These are phyloP conservation scores for Podaxis sp. DNA, from an alignment of 768 basidiomycete genomes.

Conservation along the genomic window DNA sequence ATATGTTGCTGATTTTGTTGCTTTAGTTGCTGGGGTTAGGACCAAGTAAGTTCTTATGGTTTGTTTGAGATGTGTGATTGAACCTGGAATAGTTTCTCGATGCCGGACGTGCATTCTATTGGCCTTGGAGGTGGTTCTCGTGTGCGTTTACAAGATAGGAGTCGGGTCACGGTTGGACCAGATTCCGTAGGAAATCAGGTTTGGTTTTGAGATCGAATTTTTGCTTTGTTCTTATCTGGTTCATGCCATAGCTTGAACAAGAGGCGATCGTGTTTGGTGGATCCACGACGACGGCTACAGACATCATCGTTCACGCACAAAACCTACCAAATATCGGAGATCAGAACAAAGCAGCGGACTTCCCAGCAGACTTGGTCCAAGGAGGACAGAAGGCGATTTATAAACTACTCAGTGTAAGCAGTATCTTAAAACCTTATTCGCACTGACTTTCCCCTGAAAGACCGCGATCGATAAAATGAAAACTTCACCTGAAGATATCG, in stretches of 20 bases:
- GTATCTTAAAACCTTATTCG: neutral
- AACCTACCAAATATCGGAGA: conserved; percentile 22
- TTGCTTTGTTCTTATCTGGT: conserved; percentile 22
- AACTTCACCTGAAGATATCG: conserved; percentile 54
- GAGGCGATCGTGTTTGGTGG: conserved; percentile 61
- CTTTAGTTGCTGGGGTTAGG: conserved; percentile 51
- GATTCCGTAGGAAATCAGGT: conserved; percentile 61
- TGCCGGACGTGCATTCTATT: conserved; percentile 57
- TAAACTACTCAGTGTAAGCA: conserved; percentile 26
- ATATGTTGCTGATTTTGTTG: neutral
- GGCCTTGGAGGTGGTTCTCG: conserved; percentile 67
- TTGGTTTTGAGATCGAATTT: neutral
- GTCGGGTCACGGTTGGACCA: conserved; percentile 55
- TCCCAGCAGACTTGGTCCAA: conserved; percentile 18
- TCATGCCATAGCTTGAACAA: conserved; percentile 28
- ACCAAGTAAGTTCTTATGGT: conserved; percentile 38
- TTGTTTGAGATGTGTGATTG: neutral
- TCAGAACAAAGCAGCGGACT: conserved; percentile 13
- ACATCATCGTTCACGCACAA: conserved; percentile 43
- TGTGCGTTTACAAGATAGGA: conserved; percentile 34
- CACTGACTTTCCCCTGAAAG: conserved; percentile 34
- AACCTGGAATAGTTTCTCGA: conserved; percentile 39
- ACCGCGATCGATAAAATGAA: conserved; percentile 62
- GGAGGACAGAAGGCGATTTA: conserved; percentile 20
- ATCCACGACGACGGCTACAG: conserved; percentile 56